A percentile compares a stretch with the other conserved stretches of the same genome.
phyloP scores from a whole-genome alignment of 2,329 filamentous ascomycete species.

The Elsinoe fawcettii region DNA sequence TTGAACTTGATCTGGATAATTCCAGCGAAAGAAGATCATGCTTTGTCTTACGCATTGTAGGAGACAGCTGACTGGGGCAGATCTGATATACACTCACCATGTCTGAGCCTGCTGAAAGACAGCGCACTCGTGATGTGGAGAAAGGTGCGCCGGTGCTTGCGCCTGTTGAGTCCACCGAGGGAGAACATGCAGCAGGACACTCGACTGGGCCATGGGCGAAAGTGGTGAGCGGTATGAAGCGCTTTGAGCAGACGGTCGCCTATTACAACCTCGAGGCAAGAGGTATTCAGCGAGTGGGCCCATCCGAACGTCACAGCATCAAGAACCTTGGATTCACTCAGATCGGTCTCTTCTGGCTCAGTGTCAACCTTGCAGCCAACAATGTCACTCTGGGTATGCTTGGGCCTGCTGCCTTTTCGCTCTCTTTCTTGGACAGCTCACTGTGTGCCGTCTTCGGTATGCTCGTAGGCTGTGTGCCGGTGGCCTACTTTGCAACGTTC shows the following conservation, averaged over 20 bases:
- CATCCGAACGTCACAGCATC: constrained; percentile 47
- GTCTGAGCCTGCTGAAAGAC: constrained; percentile 15
- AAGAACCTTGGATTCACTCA: constrained; percentile 46
- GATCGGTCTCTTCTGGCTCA: constrained; percentile 53
- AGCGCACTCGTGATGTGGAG: constrained; percentile 18
- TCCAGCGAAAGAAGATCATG: constrained; percentile 48
- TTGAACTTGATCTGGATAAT: constrained; percentile 49
- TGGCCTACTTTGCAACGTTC: constrained; percentile 55
- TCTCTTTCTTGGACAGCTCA: constrained; percentile 51
- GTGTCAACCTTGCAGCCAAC: constrained; percentile 55
- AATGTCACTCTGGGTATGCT: constrained; percentile 59
- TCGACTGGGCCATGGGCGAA: constrained; percentile 8
- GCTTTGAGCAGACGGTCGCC: constrained; percentile 36
- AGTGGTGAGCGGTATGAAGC: constrained; percentile 17
- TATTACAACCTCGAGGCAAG: constrained; percentile 52
- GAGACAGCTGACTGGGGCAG: constrained; percentile 17
- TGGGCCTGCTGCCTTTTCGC: constrained; percentile 50
- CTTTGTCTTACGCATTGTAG: constrained; percentile 25
- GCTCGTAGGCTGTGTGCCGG: constrained; percentile 46
- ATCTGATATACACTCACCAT: constrained; percentile 21
- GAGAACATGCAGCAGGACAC: background rate
- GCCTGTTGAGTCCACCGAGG: background rate
- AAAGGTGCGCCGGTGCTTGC: constrained; percentile 18
- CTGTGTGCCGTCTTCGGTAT: constrained; percentile 52
- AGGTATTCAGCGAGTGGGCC: constrained; percentile 52